phyloP scores from a whole-genome alignment of 192 early-diverging fungal species.

The Dimargaris xerosporica region DNA sequence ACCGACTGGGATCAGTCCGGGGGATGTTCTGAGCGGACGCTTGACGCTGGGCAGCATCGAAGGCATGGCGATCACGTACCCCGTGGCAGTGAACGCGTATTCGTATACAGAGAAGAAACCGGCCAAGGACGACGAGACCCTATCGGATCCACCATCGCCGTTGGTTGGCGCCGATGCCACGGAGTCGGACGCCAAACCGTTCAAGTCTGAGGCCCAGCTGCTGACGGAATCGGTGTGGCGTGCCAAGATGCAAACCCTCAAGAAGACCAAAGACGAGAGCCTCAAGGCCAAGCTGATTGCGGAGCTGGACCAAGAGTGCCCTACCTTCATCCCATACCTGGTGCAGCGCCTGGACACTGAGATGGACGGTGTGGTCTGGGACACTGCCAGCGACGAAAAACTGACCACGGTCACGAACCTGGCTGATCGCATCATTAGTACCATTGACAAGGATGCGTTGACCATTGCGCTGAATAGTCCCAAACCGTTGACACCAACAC shows the following conservation, averaged over 20 bases:
- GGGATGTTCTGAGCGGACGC: slow-evolving; percentile 65
- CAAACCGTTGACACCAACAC: slow-evolving; percentile 29
- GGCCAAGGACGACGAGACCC: slow-evolving; percentile 15
- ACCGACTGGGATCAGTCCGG: slow-evolving; percentile 56
- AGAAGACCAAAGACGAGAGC: slow-evolving; percentile 51
- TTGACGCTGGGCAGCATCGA: slow-evolving; percentile 32
- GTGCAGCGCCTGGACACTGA: slow-evolving; percentile 37
- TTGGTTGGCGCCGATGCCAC: slow-evolving; percentile 30
- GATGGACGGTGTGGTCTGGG: slow-evolving; percentile 28
- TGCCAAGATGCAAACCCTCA: slow-evolving; percentile 61
- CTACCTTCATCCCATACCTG: slow-evolving; percentile 37
- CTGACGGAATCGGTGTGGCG: slow-evolving; percentile 61
- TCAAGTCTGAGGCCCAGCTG: slow-evolving; percentile 31
- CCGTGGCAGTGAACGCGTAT: slow-evolving; percentile 18
- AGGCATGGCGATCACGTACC: slow-evolving; percentile 28
- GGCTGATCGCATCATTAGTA: slow-evolving; percentile 37
- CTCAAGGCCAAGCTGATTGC: slow-evolving; percentile 35
- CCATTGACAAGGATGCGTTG: slow-evolving; percentile 44
- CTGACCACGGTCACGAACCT: slow-evolving; percentile 33
- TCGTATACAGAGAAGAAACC: not conserved
- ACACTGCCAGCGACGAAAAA: slow-evolving; percentile 25
- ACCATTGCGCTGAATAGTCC: slow-evolving; percentile 44
- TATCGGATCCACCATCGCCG: slow-evolving; percentile 34
- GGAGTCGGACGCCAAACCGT: slow-evolving; percentile 18
- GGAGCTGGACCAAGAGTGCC: slow-evolving; percentile 46